Percentiles rank a stretch among this genome's conserved stretches.
phyloP scores from a whole-genome alignment of 768 basidiomycete genomes.

The Tulasnella sp. region DNA sequence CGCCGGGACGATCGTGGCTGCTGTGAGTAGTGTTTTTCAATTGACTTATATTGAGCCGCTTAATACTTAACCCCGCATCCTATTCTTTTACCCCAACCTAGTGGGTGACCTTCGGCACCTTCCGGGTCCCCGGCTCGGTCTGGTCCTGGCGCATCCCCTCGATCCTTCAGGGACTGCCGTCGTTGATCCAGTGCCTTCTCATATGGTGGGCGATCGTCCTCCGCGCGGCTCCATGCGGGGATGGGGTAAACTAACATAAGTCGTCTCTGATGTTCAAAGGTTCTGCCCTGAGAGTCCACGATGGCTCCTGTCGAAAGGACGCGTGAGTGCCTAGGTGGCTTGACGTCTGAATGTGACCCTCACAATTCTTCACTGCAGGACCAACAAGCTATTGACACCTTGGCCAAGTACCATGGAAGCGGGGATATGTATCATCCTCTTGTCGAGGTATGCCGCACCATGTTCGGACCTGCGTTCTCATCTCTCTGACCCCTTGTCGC shows the following conservation, averaged over 20 bases:
- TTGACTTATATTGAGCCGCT: background rate
- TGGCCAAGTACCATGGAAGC: slow-evolving; percentile 67
- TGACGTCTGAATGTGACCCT: background rate
- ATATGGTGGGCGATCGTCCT: slow-evolving; percentile 42
- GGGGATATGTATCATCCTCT: slow-evolving; percentile 58
- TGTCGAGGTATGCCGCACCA: slow-evolving; percentile 42
- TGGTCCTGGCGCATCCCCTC: slow-evolving; percentile 49
- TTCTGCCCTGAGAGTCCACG: slow-evolving; percentile 67
- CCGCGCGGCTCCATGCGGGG: background rate
- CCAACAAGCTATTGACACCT: slow-evolving; percentile 54
- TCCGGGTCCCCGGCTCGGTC: slow-evolving; percentile 34
- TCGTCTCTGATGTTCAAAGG: background rate
- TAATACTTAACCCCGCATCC: background rate
- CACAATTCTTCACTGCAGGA: slow-evolving; percentile 34
- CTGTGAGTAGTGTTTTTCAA: background rate
- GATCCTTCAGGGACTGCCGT: slow-evolving; percentile 56
- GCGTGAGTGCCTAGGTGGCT: background rate
- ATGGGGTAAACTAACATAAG: background rate
- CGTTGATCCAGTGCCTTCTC: slow-evolving; percentile 51
- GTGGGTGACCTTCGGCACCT: slow-evolving; percentile 50
- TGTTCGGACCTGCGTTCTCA: background rate
- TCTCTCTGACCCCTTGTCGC: background rate
- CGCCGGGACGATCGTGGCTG: slow-evolving; percentile 55
- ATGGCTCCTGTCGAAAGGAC: slow-evolving; percentile 53
- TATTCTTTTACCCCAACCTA: background rate